Evolutionary conservation across 108 stramenopile genomes (phyloP).

Genomic region (Bacterosira constricta): DNA sequence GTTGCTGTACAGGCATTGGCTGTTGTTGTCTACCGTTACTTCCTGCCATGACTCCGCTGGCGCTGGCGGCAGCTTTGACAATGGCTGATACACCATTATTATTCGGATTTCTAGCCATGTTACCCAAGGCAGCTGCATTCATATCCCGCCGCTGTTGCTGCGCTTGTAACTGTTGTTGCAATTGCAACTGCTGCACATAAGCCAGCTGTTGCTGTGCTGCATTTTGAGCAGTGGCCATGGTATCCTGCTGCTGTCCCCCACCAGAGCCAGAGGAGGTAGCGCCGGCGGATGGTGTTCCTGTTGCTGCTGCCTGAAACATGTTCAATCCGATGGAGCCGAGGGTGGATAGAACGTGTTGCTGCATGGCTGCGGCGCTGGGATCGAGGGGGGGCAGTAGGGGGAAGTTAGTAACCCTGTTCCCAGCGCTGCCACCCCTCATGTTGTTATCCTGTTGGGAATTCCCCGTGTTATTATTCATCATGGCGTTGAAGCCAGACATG

Average conservation of each 20-base stretch:
- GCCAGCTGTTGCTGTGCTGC: slow-evolving; percentile 35
- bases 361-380: slow-evolving; percentile 7
- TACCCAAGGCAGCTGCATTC: not conserved
- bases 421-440: not conserved
- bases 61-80: not conserved
- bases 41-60: not conserved
- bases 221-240: slow-evolving; percentile 25
- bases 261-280: not conserved
- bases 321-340: not conserved
- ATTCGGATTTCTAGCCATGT: not conserved
- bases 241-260: slow-evolving; percentile 7
- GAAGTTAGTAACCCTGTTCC: not conserved
- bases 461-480: not conserved
- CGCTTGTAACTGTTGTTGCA: slow-evolving; percentile 26
- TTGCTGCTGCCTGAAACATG: not conserved
- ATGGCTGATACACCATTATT: not conserved
- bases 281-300: no score
- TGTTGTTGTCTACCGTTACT: not conserved
- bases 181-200: slow-evolving; percentile 34
- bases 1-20: not conserved
- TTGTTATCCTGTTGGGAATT: not conserved
- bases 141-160: slow-evolving; percentile 25
- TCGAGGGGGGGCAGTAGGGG: slow-evolving; percentile 1
- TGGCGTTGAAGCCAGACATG: not conserved
- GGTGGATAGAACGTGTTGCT: slow-evolving; percentile 28